Evolutionary conservation across 129 eudicot genomes (phyloP).

Genomic region (Saposhnikovia divaricata): DNA sequence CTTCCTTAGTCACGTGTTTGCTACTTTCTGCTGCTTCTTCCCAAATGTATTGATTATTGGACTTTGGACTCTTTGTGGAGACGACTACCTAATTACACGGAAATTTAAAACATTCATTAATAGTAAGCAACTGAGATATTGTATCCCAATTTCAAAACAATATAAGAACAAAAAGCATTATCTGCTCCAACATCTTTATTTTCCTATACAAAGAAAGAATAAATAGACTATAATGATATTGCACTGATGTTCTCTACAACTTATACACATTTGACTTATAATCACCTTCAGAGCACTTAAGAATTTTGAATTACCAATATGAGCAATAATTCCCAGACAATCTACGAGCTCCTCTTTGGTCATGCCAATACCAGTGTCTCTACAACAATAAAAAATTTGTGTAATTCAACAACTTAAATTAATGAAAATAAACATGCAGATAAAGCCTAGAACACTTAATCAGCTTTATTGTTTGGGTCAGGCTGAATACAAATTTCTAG

Average conservation of each 20-base stretch:
- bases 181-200: conserved; percentile 81
- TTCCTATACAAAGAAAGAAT: conserved; percentile 41
- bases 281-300: conserved; percentile 80
- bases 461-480: conserved; percentile 68
- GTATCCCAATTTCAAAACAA: neutral
- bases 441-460: neutral
- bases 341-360: conserved; percentile 87
- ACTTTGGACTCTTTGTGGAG: conserved; percentile 77
- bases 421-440: neutral
- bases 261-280: neutral
- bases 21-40: conserved; percentile 87
- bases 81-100: conserved; percentile 52
- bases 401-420: neutral
- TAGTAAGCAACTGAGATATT: neutral
- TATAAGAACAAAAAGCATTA: conserved; percentile 29
- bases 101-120: neutral
- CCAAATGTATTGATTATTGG: conserved; percentile 88
- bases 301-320: conserved; percentile 93
- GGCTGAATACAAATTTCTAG: conserved; percentile 85
- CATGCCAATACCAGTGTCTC: conserved; percentile 98
- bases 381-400: conserved; percentile 19
- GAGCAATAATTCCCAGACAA: conserved; percentile 98
- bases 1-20: conserved; percentile 66
- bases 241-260: neutral
- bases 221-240: neutral